phyloP scores from a whole-genome alignment of 2,329 filamentous ascomycete species.

The Colletotrichum australisinense region DNA sequence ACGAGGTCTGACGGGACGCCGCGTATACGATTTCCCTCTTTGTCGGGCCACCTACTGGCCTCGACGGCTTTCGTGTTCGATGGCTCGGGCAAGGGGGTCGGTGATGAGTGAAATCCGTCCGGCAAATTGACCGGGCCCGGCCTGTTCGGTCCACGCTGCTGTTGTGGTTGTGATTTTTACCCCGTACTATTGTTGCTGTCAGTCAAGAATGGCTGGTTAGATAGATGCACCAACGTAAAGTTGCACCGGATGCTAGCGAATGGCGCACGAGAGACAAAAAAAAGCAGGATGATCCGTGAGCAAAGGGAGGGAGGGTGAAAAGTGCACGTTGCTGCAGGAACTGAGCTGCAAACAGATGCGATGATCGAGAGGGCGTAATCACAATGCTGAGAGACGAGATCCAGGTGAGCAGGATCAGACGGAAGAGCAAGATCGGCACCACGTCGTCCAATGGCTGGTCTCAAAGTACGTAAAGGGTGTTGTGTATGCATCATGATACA shows the following conservation, averaged over 20 bases:
- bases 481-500: neutral
- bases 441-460: constrained; percentile 4
- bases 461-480: constrained; percentile 26
- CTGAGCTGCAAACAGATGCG: neutral
- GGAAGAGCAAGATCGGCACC: neutral
- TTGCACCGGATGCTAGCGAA: neutral
- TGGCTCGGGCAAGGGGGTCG: neutral
- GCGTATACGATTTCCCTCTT: neutral
- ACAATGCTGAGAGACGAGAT: neutral
- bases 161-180: neutral
- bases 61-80: constrained; percentile 6
- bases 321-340: constrained; percentile 3
- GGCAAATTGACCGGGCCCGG: neutral
- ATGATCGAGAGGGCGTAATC: neutral
- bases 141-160: neutral
- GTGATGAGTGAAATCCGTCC: neutral
- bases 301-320: neutral
- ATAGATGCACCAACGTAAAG: neutral
- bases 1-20: neutral
- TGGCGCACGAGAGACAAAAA: neutral
- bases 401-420: constrained; percentile 6
- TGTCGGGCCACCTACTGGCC: neutral
- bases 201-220: neutral
- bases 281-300: neutral
- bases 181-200: neutral